Conservation (phyloP, 768 basidiomycete species). For the Phlebiopsis gigantea region DNA sequence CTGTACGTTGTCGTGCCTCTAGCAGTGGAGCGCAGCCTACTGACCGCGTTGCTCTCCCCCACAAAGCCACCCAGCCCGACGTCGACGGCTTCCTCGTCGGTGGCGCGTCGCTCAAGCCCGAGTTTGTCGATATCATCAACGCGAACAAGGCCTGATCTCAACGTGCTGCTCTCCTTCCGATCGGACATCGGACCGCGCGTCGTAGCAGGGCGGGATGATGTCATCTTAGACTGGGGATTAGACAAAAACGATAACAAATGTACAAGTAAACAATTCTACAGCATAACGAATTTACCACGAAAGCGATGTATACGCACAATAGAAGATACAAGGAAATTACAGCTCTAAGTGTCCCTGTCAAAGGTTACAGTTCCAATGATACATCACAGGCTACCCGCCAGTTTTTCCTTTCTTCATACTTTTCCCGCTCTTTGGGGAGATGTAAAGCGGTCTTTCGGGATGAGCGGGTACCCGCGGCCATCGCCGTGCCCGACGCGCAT, state of each 20-base stretch:
- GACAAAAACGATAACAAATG: not conserved
- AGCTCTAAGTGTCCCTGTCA: not conserved
- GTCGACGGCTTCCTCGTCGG: conserved; percentile 98
- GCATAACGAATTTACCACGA: not conserved
- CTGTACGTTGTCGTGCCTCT: conserved; percentile 41
- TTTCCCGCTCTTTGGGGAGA: not conserved
- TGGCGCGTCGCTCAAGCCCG: conserved; percentile 95
- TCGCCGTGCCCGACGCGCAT: not conserved
- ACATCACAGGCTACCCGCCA: not conserved
- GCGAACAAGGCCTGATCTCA: conserved; percentile 27
- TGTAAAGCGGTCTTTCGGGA: not conserved
- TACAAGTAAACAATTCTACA: not conserved
- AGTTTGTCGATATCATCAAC: conserved; percentile 92
- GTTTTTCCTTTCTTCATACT: no score
- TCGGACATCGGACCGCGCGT: not conserved
- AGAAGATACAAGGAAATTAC: not conserved
- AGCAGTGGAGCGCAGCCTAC: not conserved
- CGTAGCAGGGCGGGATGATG: not conserved
- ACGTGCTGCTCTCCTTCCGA: not conserved
- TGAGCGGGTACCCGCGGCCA: not conserved
- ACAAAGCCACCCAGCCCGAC: conserved; percentile 65
- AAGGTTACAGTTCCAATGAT: not conserved
- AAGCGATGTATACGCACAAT: not conserved
- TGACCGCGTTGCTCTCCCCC: not conserved
- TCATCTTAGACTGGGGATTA: not conserved